Evolutionary conservation across 2,329 filamentous ascomycete species (phyloP).

Genomic region (Calycina herbarum): DNA sequence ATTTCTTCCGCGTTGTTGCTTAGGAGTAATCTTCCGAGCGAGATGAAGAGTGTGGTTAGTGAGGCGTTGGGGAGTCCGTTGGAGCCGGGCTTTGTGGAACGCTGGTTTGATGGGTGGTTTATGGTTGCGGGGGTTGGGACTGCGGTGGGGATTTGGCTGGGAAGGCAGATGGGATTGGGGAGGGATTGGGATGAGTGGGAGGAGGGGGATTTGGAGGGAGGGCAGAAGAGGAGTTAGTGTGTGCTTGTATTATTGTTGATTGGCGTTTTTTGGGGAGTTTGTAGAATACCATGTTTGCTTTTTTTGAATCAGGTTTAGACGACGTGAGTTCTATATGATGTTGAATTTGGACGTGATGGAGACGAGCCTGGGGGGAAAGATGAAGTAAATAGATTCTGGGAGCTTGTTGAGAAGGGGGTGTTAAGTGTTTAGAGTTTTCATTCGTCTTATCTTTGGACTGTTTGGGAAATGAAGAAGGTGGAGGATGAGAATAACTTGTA

Average conservation of each 20-base stretch:
- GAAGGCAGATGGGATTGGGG: slow-evolving; percentile 55
- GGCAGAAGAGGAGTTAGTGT: slow-evolving; percentile 62
- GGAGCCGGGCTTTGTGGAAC: slow-evolving; percentile 67
- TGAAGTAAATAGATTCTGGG: too few species aligned
- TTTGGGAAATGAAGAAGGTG: too few species aligned
- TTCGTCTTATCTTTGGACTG: too few species aligned
- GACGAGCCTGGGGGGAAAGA: too few species aligned
- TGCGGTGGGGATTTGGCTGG: slow-evolving; percentile 70
- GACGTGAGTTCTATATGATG: too few species aligned
- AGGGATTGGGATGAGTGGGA: slow-evolving; percentile 45
- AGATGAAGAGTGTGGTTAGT: slow-evolving; percentile 74
- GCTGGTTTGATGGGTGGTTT: slow-evolving; percentile 90
- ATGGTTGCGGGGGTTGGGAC: slow-evolving; percentile 67
- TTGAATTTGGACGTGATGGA: too few species aligned
- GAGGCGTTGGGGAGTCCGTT: slow-evolving; percentile 77
- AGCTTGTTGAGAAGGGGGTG: too few species aligned
- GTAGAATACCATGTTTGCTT: too few species aligned
- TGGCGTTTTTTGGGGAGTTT: not conserved
- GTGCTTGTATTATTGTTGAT: too few species aligned
- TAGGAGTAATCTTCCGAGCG: slow-evolving; percentile 73
- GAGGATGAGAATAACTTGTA: too few species aligned
- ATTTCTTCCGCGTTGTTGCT: slow-evolving; percentile 77
- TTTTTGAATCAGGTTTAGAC: too few species aligned
- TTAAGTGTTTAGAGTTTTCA: too few species aligned
- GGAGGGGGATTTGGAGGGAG: slow-evolving; percentile 66